Evolutionary conservation across 768 basidiomycete species (phyloP).

Genomic region (Trametopsis cervina): DNA sequence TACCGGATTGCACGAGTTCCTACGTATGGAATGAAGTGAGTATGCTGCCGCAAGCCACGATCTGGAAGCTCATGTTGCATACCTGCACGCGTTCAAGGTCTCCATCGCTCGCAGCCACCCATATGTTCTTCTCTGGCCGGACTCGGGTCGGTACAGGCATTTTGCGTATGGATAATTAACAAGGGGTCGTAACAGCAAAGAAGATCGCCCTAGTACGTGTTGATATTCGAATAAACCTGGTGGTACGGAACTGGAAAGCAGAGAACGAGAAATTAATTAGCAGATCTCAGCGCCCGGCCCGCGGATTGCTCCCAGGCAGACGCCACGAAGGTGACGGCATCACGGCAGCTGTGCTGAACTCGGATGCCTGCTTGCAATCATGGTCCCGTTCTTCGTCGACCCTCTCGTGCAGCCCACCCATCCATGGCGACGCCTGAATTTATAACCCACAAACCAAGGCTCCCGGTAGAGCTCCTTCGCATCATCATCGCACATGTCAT

Average conservation of each 20-base stretch:
- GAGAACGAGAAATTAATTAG: too few relatives aligned
- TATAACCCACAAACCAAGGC: background rate
- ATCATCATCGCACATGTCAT: background rate
- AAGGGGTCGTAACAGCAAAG: background rate
- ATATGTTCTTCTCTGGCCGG: slow-evolving; percentile 58
- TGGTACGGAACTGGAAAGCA: too few relatives aligned
- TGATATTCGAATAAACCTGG: too few relatives aligned
- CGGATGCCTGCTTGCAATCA: too few relatives aligned
- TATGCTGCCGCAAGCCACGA: background rate
- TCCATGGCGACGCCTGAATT: too few relatives aligned
- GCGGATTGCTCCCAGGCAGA: too few relatives aligned
- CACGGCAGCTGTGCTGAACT: too few relatives aligned
- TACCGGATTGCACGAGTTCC: slow-evolving; percentile 33
- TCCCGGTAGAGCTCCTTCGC: background rate
- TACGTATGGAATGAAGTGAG: slow-evolving; percentile 19
- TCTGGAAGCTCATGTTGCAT: slow-evolving; percentile 16
- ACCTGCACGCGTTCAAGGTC: slow-evolving; percentile 75
- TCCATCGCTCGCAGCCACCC: slow-evolving; percentile 91
- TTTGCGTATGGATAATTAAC: background rate
- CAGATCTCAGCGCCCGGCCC: too few relatives aligned
- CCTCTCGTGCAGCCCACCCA: too few relatives aligned
- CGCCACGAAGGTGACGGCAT: too few relatives aligned
- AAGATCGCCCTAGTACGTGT: background rate
- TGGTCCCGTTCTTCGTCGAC: too few relatives aligned
- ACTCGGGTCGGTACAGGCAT: slow-evolving; percentile 28